phyloP scores from a whole-genome alignment of 768 basidiomycete genomes.

The Pulveroboletus sp. region DNA sequence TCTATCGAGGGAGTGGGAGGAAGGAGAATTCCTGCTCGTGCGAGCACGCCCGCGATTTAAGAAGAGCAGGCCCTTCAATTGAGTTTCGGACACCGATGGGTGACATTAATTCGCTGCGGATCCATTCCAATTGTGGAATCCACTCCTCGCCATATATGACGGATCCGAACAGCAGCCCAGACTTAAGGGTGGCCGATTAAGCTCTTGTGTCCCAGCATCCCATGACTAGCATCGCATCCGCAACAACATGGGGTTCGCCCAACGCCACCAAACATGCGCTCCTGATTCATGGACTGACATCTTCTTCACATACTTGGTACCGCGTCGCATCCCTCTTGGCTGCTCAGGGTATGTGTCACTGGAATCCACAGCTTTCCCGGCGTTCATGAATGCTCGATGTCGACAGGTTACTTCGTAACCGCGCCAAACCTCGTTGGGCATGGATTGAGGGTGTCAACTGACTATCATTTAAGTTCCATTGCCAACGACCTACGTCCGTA shows the following conservation, averaged over 20 bases:
- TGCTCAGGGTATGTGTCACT: slow-evolving; percentile 9
- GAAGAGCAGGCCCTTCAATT: no score
- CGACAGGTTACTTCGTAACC: slow-evolving; percentile 19
- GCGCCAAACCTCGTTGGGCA: slow-evolving; percentile 23
- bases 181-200: no score
- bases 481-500: slow-evolving; percentile 18
- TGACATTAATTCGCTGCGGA: no score
- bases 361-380: neutral
- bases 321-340: slow-evolving; percentile 19
- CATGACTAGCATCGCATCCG: slow-evolving; percentile 16
- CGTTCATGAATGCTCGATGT: neutral
- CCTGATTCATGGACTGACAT: slow-evolving; percentile 22
- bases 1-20: no score
- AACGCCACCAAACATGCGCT: slow-evolving; percentile 20
- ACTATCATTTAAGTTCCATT: slow-evolving; percentile 13
- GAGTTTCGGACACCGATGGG: no score
- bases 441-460: slow-evolving; percentile 4
- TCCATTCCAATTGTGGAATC: no score
- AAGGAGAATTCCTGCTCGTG: no score
- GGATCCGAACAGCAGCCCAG: no score
- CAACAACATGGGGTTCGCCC: slow-evolving; percentile 20
- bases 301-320: slow-evolving; percentile 17
- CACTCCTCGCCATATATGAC: no score
- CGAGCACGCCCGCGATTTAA: no score
- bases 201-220: no score